phyloP scores from a whole-genome alignment of 148 eudicot genomes.

The Chenopodium formosanum region DNA sequence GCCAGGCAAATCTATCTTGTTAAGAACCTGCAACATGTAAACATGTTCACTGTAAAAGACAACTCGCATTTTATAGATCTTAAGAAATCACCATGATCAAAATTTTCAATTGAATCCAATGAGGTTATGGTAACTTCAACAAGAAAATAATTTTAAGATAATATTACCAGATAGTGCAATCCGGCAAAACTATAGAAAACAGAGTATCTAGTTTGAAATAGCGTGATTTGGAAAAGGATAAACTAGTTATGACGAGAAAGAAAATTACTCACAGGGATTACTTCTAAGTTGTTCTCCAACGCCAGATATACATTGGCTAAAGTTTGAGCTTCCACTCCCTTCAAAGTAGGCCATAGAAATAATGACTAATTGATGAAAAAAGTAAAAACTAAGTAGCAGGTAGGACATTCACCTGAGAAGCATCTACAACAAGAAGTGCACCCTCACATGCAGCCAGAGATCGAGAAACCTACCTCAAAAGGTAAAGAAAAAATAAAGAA shows the following conservation, averaged over 20 bases:
- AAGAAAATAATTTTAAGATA: not conserved
- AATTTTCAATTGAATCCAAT: not conserved
- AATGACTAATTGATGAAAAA: not conserved
- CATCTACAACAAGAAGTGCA: slow-evolving; percentile 95
- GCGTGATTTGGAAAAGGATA: not conserved
- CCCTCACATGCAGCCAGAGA: slow-evolving; percentile 99
- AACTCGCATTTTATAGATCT: not conserved
- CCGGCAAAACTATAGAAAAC: not conserved
- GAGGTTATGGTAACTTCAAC: not conserved
- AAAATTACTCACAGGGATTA: slow-evolving; percentile 73
- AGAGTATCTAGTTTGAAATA: not conserved
- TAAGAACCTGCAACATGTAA: slow-evolving; percentile 68
- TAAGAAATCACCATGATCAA: not conserved
- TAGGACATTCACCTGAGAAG: slow-evolving; percentile 60
- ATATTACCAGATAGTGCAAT: not conserved
- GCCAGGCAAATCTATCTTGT: slow-evolving; percentile 97
- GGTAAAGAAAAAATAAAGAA: not conserved
- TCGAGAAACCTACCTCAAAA: slow-evolving; percentile 73
- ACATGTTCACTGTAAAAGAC: slow-evolving; percentile 1
- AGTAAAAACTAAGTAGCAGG: not conserved
- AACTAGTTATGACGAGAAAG: not conserved
- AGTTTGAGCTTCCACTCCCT: slow-evolving; percentile 99
- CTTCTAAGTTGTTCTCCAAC: slow-evolving; percentile 88
- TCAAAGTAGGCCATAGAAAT: slow-evolving; percentile 18
- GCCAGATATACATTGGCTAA: slow-evolving; percentile 97